phyloP scores from a whole-genome alignment of 306 rosid species.

The Rosa rugosa region DNA sequence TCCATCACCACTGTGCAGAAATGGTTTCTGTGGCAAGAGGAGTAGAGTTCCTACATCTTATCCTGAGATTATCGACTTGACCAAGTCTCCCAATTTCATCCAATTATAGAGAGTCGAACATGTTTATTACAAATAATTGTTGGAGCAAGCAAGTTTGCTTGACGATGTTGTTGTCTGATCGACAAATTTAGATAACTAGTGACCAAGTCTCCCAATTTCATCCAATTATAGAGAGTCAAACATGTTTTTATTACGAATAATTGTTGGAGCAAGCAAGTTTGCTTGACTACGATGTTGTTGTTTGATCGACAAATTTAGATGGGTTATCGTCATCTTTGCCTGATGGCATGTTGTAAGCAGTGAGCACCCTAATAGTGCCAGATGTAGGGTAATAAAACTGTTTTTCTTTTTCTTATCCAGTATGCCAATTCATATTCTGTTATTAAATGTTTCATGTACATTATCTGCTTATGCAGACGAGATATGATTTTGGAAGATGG shows the following conservation, averaged over 20 bases:
- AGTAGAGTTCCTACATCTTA: constrained; percentile 45
- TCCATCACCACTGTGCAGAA: constrained; percentile 71
- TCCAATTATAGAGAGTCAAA: constrained; percentile 46
- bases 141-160: neutral
- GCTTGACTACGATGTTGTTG: neutral
- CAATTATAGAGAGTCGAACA: constrained; percentile 41
- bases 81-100: constrained; percentile 67
- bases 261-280: neutral
- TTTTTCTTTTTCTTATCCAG: neutral
- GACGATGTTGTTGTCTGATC: neutral
- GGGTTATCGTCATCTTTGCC: constrained; percentile 4
- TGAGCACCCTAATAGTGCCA: neutral
- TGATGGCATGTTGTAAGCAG: constrained; percentile 13
- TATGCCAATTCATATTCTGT: neutral
- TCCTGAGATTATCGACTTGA: constrained; percentile 65
- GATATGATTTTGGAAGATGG: neutral
- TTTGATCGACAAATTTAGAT: neutral
- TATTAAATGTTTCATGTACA: neutral
- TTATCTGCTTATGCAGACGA: neutral
- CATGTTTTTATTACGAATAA: neutral
- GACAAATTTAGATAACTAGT: constrained; percentile 1
- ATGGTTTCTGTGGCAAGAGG: constrained; percentile 41
- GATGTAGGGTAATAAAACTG: too few relatives aligned
- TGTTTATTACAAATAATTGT: neutral
- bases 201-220: constrained; percentile 68